Evolutionary conservation across 2,329 filamentous ascomycete genomes (phyloP).

Genomic region (Ophiostoma pallidulum): DNA sequence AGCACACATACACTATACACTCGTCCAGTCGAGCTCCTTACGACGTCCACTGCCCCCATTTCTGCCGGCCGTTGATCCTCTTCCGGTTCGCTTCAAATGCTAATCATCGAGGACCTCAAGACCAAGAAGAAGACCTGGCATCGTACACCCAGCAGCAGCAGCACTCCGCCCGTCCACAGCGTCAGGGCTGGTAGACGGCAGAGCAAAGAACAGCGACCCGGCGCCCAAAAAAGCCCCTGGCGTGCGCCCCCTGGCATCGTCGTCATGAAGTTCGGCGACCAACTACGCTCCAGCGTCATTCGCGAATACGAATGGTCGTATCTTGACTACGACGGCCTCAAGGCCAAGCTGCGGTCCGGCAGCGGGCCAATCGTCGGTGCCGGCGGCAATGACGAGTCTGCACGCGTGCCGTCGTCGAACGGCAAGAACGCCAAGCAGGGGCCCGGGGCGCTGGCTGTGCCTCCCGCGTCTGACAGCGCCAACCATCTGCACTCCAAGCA

Average conservation of each 20-base stretch:
- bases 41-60: not conserved
- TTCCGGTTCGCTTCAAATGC: conserved; percentile 27
- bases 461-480: conserved; percentile 19
- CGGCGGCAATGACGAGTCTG: not conserved
- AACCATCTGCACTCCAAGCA: conserved; percentile 28
- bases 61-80: conserved; percentile 4
- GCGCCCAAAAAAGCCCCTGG: conserved; percentile 20
- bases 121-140: conserved; percentile 33
- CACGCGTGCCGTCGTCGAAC: conserved; percentile 17
- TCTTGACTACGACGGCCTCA: conserved; percentile 93
- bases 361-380: conserved; percentile 36
- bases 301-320: conserved; percentile 98
- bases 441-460: conserved; percentile 20
- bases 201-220: not conserved
- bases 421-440: conserved; percentile 23
- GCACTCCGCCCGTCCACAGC: conserved; percentile 6
- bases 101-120: conserved; percentile 44
- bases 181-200: not conserved
- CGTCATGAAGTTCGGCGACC: conserved; percentile 85
- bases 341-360: conserved; percentile 71
- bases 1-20: too few relatives aligned
- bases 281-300: conserved; percentile 90
- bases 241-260: conserved; percentile 40
- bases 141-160: conserved; percentile 9
- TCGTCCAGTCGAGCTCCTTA: not conserved